These are phyloP conservation scores for Fomitopsis palustris DNA, from an alignment of 1,284 basidiomycete species.

Conservation along the genomic window DNA sequence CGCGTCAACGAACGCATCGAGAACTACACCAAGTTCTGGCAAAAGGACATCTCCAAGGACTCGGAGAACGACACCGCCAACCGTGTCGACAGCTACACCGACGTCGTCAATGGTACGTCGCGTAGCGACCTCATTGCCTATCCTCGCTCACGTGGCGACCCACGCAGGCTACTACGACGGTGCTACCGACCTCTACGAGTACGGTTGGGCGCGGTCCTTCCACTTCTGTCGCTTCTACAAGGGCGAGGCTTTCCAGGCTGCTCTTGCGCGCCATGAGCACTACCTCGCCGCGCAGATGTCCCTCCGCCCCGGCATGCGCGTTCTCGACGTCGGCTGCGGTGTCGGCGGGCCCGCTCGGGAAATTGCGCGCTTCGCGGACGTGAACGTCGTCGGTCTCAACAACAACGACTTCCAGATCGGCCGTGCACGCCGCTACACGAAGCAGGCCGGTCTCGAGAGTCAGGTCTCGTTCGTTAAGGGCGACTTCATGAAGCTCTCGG, in stretches of 20 bases:
- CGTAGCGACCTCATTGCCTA: not conserved
- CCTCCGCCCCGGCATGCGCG: slow-evolving; percentile 87
- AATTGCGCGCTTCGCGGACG: slow-evolving; percentile 91
- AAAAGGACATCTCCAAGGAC: slow-evolving; percentile 81
- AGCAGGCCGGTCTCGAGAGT: slow-evolving; percentile 71
- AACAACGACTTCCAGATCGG: slow-evolving; percentile 97
- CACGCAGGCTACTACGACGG: slow-evolving; percentile 89
- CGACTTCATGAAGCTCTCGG: slow-evolving; percentile 94
- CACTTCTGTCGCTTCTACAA: slow-evolving; percentile 99
- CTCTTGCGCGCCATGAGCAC: slow-evolving; percentile 96
- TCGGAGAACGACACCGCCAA: slow-evolving; percentile 65
- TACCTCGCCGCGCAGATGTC: slow-evolving; percentile 89
- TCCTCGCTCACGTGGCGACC: not conserved
- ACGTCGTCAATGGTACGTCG: slow-evolving; percentile 88
- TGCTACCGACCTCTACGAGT: slow-evolving; percentile 96
- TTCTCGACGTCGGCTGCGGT: slow-evolving; percentile 97
- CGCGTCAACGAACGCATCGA: slow-evolving; percentile 82
- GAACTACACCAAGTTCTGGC: slow-evolving; percentile 95
- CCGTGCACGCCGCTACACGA: slow-evolving; percentile 84
- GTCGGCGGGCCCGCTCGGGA: slow-evolving; percentile 96
- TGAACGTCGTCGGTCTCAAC: slow-evolving; percentile 86
- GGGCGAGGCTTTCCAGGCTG: slow-evolving; percentile 84
- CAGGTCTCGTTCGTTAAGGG: slow-evolving; percentile 85
- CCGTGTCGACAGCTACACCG: slow-evolving; percentile 83
- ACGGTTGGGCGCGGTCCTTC: slow-evolving; percentile 92